phyloP scores from a whole-genome alignment of 768 basidiomycete species.

The Leccinum aurantiacum region DNA sequence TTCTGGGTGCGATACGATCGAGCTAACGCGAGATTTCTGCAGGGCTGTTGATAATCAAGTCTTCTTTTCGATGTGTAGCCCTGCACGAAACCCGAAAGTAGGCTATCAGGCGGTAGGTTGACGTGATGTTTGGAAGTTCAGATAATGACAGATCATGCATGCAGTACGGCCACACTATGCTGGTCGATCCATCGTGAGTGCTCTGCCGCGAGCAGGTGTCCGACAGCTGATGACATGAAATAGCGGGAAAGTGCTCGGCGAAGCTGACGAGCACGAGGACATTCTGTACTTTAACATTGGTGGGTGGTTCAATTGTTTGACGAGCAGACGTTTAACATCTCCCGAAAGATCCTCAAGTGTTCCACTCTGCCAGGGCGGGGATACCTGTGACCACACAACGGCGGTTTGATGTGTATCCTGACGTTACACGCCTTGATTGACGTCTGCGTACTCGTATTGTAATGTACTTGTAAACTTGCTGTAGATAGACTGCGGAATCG shows the following conservation, averaged over 20 bases:
- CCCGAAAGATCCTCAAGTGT: conserved; percentile 57
- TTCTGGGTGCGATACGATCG: neutral
- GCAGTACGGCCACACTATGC: conserved; percentile 88
- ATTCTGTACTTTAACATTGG: conserved; percentile 84
- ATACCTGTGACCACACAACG: conserved; percentile 93
- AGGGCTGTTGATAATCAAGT: conserved; percentile 97
- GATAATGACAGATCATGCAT: neutral
- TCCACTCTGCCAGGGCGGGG: conserved; percentile 68
- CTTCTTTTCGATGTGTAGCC: conserved; percentile 95
- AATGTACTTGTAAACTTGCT: neutral
- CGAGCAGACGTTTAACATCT: conserved; percentile 1
- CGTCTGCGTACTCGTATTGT: neutral
- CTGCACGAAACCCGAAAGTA: conserved; percentile 80
- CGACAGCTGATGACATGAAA: conserved; percentile 8
- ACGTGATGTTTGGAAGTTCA: neutral
- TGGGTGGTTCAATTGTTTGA: conserved; percentile 37
- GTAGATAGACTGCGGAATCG: neutral
- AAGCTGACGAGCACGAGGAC: conserved; percentile 74
- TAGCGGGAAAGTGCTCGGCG: conserved; percentile 73
- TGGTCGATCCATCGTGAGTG: conserved; percentile 85
- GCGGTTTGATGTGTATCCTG: conserved; percentile 88
- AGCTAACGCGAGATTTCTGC: conserved; percentile 12
- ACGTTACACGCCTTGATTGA: conserved; percentile 43
- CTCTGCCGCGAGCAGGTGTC: neutral
- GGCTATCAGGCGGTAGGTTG: conserved; percentile 82